Conservation (phyloP, 345 rosid species). For the Cochlearia excelsa region DNA sequence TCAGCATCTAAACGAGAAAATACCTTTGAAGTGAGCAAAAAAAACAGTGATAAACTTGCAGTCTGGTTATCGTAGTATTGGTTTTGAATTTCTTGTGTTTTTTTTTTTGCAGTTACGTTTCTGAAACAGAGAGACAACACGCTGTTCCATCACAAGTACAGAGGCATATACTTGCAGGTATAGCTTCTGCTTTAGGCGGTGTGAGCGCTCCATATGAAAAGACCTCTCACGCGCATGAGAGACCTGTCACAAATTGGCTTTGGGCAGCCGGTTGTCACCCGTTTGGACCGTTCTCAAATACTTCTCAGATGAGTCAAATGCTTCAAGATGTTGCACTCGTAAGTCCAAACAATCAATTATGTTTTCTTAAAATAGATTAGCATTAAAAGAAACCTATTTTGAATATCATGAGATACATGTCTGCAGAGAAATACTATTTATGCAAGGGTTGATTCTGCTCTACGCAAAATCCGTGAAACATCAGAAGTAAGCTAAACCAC, state of each 20-base stretch:
- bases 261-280: slow-evolving; percentile 98
- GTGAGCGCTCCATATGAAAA: slow-evolving; percentile 90
- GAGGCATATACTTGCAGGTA: slow-evolving; percentile 87
- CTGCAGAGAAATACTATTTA: slow-evolving; percentile 86
- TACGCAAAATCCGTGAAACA: slow-evolving; percentile 75
- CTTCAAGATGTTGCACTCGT: slow-evolving; percentile 94
- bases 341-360: slow-evolving; percentile 17
- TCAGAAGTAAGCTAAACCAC: slow-evolving; percentile 59
- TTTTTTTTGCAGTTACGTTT: slow-evolving; percentile 66
- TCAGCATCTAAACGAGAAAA: slow-evolving; percentile 82
- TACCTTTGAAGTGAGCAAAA: slow-evolving; percentile 75
- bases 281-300: slow-evolving; percentile 92
- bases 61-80: neutral
- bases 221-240: slow-evolving; percentile 85
- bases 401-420: slow-evolving; percentile 5
- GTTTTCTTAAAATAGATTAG: neutral
- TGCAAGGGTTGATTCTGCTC: slow-evolving; percentile 93
- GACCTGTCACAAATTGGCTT: slow-evolving; percentile 89
- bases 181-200: slow-evolving; percentile 91
- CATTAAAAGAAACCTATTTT: neutral
- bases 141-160: slow-evolving; percentile 80
- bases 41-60: slow-evolving; percentile 4
- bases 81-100: neutral
- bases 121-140: slow-evolving; percentile 87
- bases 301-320: slow-evolving; percentile 77